phyloP scores from a whole-genome alignment of 208 protist species.

The Angomonas deanei region DNA sequence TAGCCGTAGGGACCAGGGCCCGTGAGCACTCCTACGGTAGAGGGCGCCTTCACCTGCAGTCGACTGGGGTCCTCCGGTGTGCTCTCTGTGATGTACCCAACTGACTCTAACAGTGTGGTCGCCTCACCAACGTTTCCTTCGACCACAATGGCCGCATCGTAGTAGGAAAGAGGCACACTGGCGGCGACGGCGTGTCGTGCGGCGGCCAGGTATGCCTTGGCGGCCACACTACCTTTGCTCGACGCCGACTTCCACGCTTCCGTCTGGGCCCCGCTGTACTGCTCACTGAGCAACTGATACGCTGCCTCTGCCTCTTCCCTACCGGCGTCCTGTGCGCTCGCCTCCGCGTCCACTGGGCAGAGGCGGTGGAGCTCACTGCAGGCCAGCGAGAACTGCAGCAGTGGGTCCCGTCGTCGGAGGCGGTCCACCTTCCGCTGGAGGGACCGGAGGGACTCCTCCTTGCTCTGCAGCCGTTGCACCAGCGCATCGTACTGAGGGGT shows the following conservation, averaged over 20 bases:
- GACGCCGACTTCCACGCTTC: conserved; percentile 40
- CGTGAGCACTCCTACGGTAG: conserved; percentile 7
- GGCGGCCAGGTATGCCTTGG: conserved; percentile 45
- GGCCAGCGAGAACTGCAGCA: conserved; percentile 76
- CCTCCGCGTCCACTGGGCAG: conserved; percentile 16
- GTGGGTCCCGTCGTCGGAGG: conserved; percentile 64
- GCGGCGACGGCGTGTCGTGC: conserved; percentile 39
- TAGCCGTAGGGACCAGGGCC: conserved; percentile 51
- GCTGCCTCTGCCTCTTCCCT: conserved; percentile 23
- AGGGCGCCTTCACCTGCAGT: conserved; percentile 24
- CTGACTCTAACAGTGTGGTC: conserved; percentile 10
- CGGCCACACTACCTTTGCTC: conserved; percentile 25
- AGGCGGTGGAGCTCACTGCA: conserved; percentile 70
- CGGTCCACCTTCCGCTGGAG: conserved; percentile 82
- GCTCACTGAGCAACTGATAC: conserved; percentile 40
- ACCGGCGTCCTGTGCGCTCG: background rate
- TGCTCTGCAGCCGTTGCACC: conserved; percentile 42
- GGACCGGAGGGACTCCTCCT: conserved; percentile 61
- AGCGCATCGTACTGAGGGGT: conserved; percentile 31
- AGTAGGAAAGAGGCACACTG: conserved; percentile 47
- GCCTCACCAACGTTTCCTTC: conserved; percentile 22
- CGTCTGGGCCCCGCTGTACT: conserved; percentile 35
- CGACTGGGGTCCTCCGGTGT: conserved; percentile 8
- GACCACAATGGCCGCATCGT: conserved; percentile 62
- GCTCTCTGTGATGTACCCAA: background rate